These are phyloP conservation scores for Cladophialophora bantiana DNA, from an alignment of 2,329 filamentous ascomycete genomes.

Conservation along the genomic window DNA sequence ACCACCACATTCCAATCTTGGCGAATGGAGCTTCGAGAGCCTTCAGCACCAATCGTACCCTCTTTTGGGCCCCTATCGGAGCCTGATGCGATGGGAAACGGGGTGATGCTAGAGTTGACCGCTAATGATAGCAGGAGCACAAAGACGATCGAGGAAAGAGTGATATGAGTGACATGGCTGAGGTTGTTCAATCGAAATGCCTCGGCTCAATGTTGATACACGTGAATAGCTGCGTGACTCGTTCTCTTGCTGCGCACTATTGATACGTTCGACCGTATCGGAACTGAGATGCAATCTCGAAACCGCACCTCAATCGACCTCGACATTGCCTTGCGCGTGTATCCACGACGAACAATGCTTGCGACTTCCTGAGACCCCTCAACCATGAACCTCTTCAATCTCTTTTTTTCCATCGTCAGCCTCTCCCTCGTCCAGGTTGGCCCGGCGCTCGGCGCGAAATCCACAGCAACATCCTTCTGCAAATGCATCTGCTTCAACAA, in stretches of 20 bases:
- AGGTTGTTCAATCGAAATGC: slow-evolving; percentile 6
- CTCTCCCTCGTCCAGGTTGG: slow-evolving; percentile 20
- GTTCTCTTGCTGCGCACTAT: neutral
- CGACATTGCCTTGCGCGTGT: neutral
- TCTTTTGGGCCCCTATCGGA: neutral
- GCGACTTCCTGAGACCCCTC: neutral
- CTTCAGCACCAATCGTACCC: neutral
- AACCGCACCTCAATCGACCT: neutral
- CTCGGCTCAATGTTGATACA: neutral
- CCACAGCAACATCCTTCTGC: slow-evolving; percentile 69
- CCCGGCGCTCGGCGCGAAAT: slow-evolving; percentile 26
- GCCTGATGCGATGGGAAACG: neutral
- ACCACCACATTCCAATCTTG: neutral
- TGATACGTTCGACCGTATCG: neutral
- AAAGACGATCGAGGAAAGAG: neutral
- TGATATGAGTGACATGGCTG: slow-evolving; percentile 4
- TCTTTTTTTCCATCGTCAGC: slow-evolving; percentile 10
- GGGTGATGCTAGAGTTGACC: neutral
- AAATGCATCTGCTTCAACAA: slow-evolving; percentile 75
- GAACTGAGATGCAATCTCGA: neutral
- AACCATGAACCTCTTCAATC: slow-evolving; percentile 2
- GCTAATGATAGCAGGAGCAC: neutral
- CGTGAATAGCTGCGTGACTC: neutral
- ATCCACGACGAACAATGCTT: neutral
- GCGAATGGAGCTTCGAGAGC: neutral